Base-by-base conservation (phyloP, 345 rosid genomes). In the Angophora floribunda region DNA sequence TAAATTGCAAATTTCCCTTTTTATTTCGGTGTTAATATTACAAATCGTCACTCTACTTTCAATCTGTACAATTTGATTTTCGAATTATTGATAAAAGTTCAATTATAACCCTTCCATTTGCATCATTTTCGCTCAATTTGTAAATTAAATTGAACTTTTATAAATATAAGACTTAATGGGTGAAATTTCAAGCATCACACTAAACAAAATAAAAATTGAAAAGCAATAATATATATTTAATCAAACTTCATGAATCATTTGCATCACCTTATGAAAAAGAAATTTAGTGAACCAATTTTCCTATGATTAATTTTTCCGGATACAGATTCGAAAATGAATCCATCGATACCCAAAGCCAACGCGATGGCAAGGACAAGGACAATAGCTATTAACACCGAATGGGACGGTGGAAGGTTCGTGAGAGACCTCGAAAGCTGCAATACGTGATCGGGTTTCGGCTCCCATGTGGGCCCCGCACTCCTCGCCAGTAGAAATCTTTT, bases 41-140 rank as follows among this genome's bases (percentile, higher is more conserved):
- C 0, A 52, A 0, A 52, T 7, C 19, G 2, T 17, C 9, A 0
- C 0, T 52, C 3, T 52, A 2, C 4, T 52, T 52, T 52, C 17
- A 52, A 52, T 16, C 3, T 52, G 22, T 17, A 8, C 7, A 52
- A 7, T 4, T 3, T 6, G 19, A 0, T 52, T 52, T 2, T 0
- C 0, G 1, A 53, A 53, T 53, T 5, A 53, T 3, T 3, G 1
- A 4, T 19, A 53, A 53, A 0, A 53, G 1, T 53, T 53, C 22
- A 53, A 53, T 53, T 53, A 17, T 53, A 53, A 3, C 19, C 57
- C 0, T 53, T 7, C 4, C 4, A 1, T 53, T 53, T 53, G 57
- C 24, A 53, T 53, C 24, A 53, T 53, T 52, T 52, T 52, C 22
- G 16, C 8, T 17, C 16, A 53, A 53, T 53, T 53, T 3, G 2